phyloP scores from a whole-genome alignment of 2,329 filamentous ascomycete species.

The Aspergillus pseudonomiae region DNA sequence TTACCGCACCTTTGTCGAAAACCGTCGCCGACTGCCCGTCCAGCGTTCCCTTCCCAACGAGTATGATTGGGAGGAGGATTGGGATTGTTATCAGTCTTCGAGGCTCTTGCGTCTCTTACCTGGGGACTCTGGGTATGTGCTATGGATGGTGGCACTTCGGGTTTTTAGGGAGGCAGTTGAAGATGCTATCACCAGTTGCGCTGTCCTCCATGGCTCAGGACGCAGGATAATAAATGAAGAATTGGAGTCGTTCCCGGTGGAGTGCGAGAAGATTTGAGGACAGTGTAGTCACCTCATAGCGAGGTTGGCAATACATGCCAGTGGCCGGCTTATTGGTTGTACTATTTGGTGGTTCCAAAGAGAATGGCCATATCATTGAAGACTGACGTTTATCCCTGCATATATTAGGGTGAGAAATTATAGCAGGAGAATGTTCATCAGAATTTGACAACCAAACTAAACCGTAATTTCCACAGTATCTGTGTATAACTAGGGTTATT shows the following conservation, averaged over 20 bases:
- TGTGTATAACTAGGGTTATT: not conserved
- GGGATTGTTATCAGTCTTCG: not conserved
- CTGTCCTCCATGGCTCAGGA: not conserved
- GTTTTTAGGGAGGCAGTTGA: not conserved
- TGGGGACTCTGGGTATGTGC: not conserved
- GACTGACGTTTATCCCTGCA: not conserved
- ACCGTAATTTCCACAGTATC: no score
- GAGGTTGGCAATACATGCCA: not conserved
- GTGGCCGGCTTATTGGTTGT: not conserved
- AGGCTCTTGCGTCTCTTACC: not conserved
- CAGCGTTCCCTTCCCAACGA: not conserved
- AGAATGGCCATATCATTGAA: not conserved
- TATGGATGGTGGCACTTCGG: not conserved
- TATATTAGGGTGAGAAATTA: not conserved
- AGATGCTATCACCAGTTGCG: not conserved
- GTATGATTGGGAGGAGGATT: accelerated
- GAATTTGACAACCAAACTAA: not conserved
- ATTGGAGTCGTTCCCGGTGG: accelerated
- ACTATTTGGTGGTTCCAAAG: not conserved
- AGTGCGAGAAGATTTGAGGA: not conserved
- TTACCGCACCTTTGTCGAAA: not conserved
- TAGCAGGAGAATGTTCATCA: not conserved
- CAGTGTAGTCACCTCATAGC: not conserved
- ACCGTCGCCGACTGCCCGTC: not conserved
- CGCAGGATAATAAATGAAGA: not conserved